These are phyloP conservation scores for Ormosia semicastrata DNA, from an alignment of 306 rosid genomes.

Conservation along the genomic window DNA sequence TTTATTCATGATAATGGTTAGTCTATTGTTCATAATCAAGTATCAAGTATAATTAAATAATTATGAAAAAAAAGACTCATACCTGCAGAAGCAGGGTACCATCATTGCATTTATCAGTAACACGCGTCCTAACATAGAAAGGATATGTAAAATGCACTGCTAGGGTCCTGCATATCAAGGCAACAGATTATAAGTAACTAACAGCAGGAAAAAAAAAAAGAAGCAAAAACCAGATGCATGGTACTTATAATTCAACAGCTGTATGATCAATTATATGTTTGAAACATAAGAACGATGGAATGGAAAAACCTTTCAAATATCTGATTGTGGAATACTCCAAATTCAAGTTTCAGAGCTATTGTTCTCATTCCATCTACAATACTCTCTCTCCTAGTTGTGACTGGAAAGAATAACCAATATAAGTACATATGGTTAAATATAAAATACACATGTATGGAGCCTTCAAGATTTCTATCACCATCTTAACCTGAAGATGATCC, in stretches of 20 bases:
- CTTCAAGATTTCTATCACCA: constrained; percentile 31
- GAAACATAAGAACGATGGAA: constrained; percentile 31
- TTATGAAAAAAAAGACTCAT: constrained; percentile 32
- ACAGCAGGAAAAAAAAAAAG: constrained; percentile 14
- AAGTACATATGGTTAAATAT: constrained; percentile 12
- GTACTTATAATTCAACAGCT: constrained; percentile 9
- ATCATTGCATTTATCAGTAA: constrained; percentile 89
- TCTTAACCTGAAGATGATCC: constrained; percentile 92
- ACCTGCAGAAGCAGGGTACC: constrained; percentile 97
- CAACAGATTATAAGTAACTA: constrained; percentile 12
- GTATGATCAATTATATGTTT: not conserved
- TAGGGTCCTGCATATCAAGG: constrained; percentile 70
- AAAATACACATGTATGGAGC: not conserved
- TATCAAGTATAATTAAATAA: not conserved
- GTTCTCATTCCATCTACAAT: constrained; percentile 98
- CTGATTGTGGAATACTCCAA: constrained; percentile 89
- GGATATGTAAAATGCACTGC: constrained; percentile 98
- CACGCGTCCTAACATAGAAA: constrained; percentile 77
- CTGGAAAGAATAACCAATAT: constrained; percentile 53
- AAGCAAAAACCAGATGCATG: not conserved
- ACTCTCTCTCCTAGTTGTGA: constrained; percentile 70
- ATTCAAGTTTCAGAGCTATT: constrained; percentile 88
- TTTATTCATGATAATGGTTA: not conserved
- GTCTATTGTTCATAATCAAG: constrained; percentile 16
- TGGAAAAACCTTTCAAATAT: constrained; percentile 74